Evolutionary conservation across 2,329 filamentous ascomycete species (phyloP).

Genomic region (Colletotrichum destructivum): DNA sequence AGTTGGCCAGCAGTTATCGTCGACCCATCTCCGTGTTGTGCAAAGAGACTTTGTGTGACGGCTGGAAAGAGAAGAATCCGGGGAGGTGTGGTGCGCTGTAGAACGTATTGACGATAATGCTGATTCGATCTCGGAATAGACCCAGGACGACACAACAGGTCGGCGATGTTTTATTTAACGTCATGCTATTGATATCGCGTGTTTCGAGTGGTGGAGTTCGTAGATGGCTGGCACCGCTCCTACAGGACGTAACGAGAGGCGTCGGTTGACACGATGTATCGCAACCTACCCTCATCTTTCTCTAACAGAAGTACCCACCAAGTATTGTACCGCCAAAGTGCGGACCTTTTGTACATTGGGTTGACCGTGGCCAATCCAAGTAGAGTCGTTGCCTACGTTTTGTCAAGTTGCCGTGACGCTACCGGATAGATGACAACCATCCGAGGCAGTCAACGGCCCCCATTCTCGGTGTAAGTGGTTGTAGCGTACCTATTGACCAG

Average conservation of each 20-base stretch:
- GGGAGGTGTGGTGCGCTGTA: constrained; percentile 30
- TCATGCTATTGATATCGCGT: constrained; percentile 22
- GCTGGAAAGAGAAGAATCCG: constrained; percentile 14
- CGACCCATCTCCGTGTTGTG: background rate
- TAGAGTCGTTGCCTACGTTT: background rate
- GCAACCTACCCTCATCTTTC: background rate
- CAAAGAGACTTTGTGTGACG: background rate
- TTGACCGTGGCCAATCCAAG: background rate
- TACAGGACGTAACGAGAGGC: background rate
- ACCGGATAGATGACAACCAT: background rate
- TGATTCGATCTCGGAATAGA: constrained; percentile 9
- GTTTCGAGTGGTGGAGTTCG: constrained; percentile 10
- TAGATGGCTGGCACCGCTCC: background rate
- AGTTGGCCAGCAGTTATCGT: constrained; percentile 17
- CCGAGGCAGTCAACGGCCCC: background rate
- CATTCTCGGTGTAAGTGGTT: constrained; percentile 1
- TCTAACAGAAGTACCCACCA: background rate
- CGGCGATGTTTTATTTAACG: constrained; percentile 28
- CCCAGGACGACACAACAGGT: constrained; percentile 14
- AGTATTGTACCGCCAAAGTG: background rate
- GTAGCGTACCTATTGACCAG: background rate
- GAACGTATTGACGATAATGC: constrained; percentile 29
- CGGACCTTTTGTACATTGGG: background rate
- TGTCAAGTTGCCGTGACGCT: background rate
- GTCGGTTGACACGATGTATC: background rate